Conservation (phyloP, 2,329 filamentous ascomycete species). For the Aspergillus floridensis region DNA sequence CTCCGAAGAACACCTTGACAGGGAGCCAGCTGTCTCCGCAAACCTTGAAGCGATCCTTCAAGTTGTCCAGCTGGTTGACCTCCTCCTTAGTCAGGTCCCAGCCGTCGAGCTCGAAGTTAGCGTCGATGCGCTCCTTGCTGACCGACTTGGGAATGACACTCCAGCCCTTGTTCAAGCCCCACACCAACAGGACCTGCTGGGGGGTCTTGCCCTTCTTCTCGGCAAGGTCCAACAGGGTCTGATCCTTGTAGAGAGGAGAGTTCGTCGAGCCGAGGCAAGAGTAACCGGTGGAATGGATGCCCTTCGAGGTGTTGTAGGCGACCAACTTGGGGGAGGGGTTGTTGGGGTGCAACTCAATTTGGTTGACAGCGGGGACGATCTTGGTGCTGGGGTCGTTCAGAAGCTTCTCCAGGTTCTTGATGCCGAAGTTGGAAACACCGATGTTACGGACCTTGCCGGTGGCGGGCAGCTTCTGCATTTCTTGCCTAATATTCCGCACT, state of each 20-base stretch:
- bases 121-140: constrained; percentile 68
- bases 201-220: constrained; percentile 56
- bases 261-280: constrained; percentile 57
- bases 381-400: constrained; percentile 62
- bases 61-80: constrained; percentile 63
- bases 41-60: constrained; percentile 78
- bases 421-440: constrained; percentile 82
- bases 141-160: constrained; percentile 85
- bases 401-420: constrained; percentile 75
- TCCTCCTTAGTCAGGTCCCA: constrained; percentile 73
- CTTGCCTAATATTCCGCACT: constrained; percentile 63
- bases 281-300: constrained; percentile 57
- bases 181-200: constrained; percentile 59
- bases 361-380: constrained; percentile 52
- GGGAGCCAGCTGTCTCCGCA: constrained; percentile 71
- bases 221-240: constrained; percentile 51
- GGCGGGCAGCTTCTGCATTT: constrained; percentile 45
- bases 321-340: constrained; percentile 64
- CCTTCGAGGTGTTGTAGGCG: constrained; percentile 52
- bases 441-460: constrained; percentile 70
- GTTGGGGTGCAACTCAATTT: constrained; percentile 60
- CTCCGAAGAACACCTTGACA: constrained; percentile 76
- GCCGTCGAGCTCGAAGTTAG: constrained; percentile 73
- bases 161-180: constrained; percentile 78
- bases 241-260: constrained; percentile 54